Evolutionary conservation across 140 eudicot genomes (phyloP), one percentile per base, ranked within the genome.

Genomic region (Eryngium alpinum): DNA sequence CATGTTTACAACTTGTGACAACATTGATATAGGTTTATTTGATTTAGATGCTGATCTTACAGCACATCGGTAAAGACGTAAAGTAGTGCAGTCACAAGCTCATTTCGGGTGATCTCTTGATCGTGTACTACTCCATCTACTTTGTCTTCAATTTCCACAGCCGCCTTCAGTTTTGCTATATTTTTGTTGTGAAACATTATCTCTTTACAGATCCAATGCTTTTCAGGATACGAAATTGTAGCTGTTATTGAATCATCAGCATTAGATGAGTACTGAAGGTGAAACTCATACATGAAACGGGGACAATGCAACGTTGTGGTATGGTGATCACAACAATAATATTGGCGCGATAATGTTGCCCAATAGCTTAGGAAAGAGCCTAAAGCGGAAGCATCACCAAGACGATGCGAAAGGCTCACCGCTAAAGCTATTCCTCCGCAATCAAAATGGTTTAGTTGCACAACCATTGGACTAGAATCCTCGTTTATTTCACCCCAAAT

Each of bases 351-450:
- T 60, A 74, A 17, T 24, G 28, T 77, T n/a, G 84, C 84, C 84
- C 84, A 84, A 25, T 84, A 75, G 27, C 15, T 19, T 0, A 80
- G 7, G 32, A 84, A 84, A 25, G 50, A 50, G 32, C 1, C 1
- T 12, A 84, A 18, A 53, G 82, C 65, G 31, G 33, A 38, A 18
- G 66, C 84, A 24, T 84, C 87, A 3, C 53, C 82, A 10, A 84
- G 50, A 46, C 32, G 76, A 63, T 80, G 87, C 22, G 84, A 66
- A 9, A 84, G 15, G 1, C 73, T 66, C 27, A 81, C 56, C 4
- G 82, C 81, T 1, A 84, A 34, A 2, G 84, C 84, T 14, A 77
- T 44, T 75, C 87, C 87, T 14, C 87, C 87, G 65, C 84, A 84
- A 10, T 52, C 38, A 67, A 67, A 67, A 27, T 67, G 73, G 73